Evolutionary conservation across 192 early-diverging fungal species (phyloP).

Genomic region (Backusella mclennaniae): DNA sequence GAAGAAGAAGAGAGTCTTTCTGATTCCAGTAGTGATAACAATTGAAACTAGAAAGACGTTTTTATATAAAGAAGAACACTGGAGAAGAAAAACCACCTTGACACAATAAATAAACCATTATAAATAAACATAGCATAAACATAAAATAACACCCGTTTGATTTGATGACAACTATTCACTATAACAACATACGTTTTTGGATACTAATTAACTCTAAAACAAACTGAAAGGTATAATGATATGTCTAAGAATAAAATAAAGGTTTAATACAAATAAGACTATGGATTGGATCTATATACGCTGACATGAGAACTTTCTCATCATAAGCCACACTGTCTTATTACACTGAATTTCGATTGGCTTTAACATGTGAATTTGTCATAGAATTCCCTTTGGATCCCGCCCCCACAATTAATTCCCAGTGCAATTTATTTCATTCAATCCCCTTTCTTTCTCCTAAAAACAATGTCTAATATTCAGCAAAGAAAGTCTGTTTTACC

Average conservation of each 20-base stretch:
- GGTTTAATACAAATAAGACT: too few species aligned
- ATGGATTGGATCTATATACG: neutral
- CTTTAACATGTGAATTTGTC: conserved; percentile 3
- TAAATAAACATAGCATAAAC: neutral
- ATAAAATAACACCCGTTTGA: too few species aligned
- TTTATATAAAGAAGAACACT: neutral
- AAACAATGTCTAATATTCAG: neutral
- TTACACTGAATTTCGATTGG: neutral
- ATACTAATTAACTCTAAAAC: too few species aligned
- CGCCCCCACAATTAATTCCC: neutral
- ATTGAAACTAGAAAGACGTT: neutral
- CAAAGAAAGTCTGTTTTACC: conserved; percentile 2
- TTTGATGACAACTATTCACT: too few species aligned
- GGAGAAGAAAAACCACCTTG: neutral
- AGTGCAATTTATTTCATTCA: neutral
- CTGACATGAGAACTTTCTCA: conserved; percentile 8
- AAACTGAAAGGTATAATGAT: too few species aligned
- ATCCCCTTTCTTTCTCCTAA: neutral
- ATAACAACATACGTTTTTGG: too few species aligned
- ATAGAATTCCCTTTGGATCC: neutral
- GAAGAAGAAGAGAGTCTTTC: conserved; percentile 21
- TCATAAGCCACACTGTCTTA: neutral
- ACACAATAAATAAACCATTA: neutral
- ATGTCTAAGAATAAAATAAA: neutral
- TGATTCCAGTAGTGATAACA: conserved; percentile 13